A percentile compares a stretch with the other conserved stretches of the same genome.
Conservation (phyloP, 768 basidiomycete genomes). For the Mycena belliarum region DNA sequence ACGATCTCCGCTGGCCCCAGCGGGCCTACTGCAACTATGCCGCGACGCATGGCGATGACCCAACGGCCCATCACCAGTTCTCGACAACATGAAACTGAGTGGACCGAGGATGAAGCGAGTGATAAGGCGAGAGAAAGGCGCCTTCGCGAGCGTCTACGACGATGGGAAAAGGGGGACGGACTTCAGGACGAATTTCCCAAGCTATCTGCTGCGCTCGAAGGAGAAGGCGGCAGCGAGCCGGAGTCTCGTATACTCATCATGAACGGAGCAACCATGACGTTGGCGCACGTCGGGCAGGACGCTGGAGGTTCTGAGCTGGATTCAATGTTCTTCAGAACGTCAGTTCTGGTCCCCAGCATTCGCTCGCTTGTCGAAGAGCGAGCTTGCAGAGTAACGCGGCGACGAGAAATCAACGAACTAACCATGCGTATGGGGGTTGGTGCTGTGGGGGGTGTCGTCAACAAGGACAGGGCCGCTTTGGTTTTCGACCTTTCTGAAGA, state of each 20-base stretch:
- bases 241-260: constrained; percentile 53
- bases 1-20: constrained; percentile 28
- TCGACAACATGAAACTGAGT: constrained; percentile 48
- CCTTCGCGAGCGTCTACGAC: constrained; percentile 66
- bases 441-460: constrained; percentile 68
- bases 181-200: constrained; percentile 67
- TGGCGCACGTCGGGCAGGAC: constrained; percentile 23
- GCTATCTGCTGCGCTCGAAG: constrained; percentile 43
- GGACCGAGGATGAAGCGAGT: constrained; percentile 67
- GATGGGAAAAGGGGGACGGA: constrained; percentile 70
- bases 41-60: background rate
- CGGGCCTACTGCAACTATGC: constrained; percentile 23
- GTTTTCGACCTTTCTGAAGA: background rate
- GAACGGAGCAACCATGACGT: constrained; percentile 39
- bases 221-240: constrained; percentile 33
- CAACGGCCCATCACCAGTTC: constrained; percentile 14
- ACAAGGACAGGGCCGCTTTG: constrained; percentile 36
- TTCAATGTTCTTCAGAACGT: constrained; percentile 62
- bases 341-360: constrained; percentile 63
- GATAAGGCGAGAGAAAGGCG: constrained; percentile 72
- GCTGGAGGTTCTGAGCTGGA: constrained; percentile 27
- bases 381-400: constrained; percentile 55
- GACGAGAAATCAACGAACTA: constrained; percentile 78
- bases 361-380: constrained; percentile 60
- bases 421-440: constrained; percentile 84